Base-by-base conservation (phyloP, 1,284 basidiomycete species). In the Malassezia yamatoensis region DNA sequence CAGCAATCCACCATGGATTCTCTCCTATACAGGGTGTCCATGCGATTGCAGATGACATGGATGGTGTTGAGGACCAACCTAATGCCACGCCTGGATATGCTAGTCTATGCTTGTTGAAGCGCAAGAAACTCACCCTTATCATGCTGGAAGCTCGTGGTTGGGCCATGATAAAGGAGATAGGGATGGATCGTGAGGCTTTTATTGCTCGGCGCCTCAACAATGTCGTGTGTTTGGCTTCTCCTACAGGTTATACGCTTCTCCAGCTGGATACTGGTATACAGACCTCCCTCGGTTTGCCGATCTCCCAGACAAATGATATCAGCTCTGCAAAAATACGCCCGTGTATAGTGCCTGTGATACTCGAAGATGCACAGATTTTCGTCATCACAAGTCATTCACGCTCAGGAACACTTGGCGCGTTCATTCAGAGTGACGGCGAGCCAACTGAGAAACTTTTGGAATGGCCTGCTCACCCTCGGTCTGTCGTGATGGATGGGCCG, bases 401-500 rank as follows among this genome's bases (percentile, higher is more conserved):
- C 16, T 48, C 58, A 20, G 58, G 62, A 47, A 71, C 71, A 5
- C 55, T 74, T 6, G 71, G 71, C 13, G 71, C 70, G 7, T 72
- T 74, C 47, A 58, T 74, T 48, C 65, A 54, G 20, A 44, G 61
- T 3, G 61, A 68, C 6, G 71, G 71, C 37, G 71, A 72, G 56
- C 69, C 69, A 2, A 63, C 64, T 4, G 65, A 67, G 4, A 67
- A 63, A 50, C 55, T 74, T n/a, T 47, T 74, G 29, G 71, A 74
- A 49, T 74, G 70, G 70, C 66, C 65, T 10, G 64, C 63, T 5
- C 71, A 74, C 60, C 71, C 71, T 10, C 62, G 72, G 11, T 61
- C 67, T 4, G 59, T 74, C n/a, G 61, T 58, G 10, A 59, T 46
- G n/a, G 61, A 64, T 16, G 54, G 52, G 43, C 53, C 55, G 11